A percentile compares a stretch with the other conserved stretches of the same genome.
Conservation (phyloP, 2,329 filamentous ascomycete genomes). For the Diaporthe sp. region DNA sequence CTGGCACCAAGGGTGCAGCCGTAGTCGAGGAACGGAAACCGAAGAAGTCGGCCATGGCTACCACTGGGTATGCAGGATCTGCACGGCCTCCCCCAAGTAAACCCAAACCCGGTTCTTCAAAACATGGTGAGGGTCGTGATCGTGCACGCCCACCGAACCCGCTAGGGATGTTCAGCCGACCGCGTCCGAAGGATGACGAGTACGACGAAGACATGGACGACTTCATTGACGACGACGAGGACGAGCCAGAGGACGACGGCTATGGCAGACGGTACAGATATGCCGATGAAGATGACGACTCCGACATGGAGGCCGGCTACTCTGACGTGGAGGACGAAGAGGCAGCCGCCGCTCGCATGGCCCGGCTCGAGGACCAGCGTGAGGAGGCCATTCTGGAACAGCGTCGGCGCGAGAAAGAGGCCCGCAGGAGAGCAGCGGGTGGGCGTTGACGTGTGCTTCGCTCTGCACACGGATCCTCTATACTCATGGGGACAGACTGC, state of each 20-base stretch:
- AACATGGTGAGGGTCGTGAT: slow-evolving; percentile 41
- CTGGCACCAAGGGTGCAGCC: slow-evolving; percentile 46
- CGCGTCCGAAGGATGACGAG: slow-evolving; percentile 64
- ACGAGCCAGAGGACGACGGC: slow-evolving; percentile 57
- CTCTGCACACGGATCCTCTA: slow-evolving; percentile 18
- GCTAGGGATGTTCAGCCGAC: slow-evolving; percentile 48
- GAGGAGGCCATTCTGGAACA: slow-evolving; percentile 73
- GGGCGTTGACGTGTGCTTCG: slow-evolving; percentile 1
- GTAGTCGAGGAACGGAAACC: slow-evolving; percentile 65
- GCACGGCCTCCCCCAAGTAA: slow-evolving; percentile 67
- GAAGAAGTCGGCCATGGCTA: slow-evolving; percentile 72
- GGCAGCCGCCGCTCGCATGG: slow-evolving; percentile 69
- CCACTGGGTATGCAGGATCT: slow-evolving; percentile 75
- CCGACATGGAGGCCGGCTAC: slow-evolving; percentile 83
- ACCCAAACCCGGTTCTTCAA: slow-evolving; percentile 46
- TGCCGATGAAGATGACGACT: slow-evolving; percentile 74
- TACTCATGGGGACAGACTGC: neutral
- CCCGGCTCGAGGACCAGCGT: slow-evolving; percentile 75
- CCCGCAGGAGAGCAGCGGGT: slow-evolving; percentile 54
- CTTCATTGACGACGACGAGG: slow-evolving; percentile 72
- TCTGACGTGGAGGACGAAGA: slow-evolving; percentile 83
- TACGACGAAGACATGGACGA: slow-evolving; percentile 72
- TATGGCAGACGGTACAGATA: slow-evolving; percentile 55
- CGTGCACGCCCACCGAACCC: slow-evolving; percentile 43
- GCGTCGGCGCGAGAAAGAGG: slow-evolving; percentile 73